These are phyloP conservation scores for Elsinoe ampelina DNA, from an alignment of 2,329 filamentous ascomycete genomes.

Conservation along the genomic window DNA sequence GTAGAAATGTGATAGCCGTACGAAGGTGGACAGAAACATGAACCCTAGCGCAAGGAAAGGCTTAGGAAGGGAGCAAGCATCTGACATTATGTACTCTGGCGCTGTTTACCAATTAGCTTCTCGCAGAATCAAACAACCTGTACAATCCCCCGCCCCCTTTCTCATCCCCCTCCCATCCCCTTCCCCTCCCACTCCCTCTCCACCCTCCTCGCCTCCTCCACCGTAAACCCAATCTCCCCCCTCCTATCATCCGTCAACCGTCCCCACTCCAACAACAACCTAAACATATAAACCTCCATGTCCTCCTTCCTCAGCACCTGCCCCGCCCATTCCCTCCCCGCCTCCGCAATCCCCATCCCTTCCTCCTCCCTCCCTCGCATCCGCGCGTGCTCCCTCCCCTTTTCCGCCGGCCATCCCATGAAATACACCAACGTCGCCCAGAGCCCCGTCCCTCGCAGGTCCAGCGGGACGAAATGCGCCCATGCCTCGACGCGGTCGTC, in stretches of 20 bases:
- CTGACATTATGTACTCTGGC: not conserved
- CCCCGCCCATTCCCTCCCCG: slow-evolving; percentile 56
- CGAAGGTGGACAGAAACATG: not conserved
- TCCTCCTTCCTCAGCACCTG: slow-evolving; percentile 59
- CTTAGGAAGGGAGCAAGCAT: not conserved
- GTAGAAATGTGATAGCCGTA: slow-evolving; percentile 6
- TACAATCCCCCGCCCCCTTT: slow-evolving; percentile 8
- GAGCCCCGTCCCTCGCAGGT: slow-evolving; percentile 61
- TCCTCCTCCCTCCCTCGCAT: slow-evolving; percentile 45
- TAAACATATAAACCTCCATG: slow-evolving; percentile 72
- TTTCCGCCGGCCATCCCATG: slow-evolving; percentile 44
- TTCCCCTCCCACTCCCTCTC: slow-evolving; percentile 11
- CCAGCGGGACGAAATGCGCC: slow-evolving; percentile 73
- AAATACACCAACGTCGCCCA: slow-evolving; percentile 71
- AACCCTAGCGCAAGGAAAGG: not conserved
- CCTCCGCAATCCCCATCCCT: slow-evolving; percentile 55
- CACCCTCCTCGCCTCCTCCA: slow-evolving; percentile 16
- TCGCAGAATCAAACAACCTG: not conserved
- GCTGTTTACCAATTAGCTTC: not conserved
- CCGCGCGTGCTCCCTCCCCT: slow-evolving; percentile 39
- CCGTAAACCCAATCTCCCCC: slow-evolving; percentile 34
- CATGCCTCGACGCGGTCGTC: slow-evolving; percentile 64
- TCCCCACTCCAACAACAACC: slow-evolving; percentile 69
- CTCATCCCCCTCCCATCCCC: slow-evolving; percentile 9
- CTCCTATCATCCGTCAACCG: slow-evolving; percentile 55